phyloP scores from a whole-genome alignment of 768 basidiomycete genomes.

The Paxillus involutus region DNA sequence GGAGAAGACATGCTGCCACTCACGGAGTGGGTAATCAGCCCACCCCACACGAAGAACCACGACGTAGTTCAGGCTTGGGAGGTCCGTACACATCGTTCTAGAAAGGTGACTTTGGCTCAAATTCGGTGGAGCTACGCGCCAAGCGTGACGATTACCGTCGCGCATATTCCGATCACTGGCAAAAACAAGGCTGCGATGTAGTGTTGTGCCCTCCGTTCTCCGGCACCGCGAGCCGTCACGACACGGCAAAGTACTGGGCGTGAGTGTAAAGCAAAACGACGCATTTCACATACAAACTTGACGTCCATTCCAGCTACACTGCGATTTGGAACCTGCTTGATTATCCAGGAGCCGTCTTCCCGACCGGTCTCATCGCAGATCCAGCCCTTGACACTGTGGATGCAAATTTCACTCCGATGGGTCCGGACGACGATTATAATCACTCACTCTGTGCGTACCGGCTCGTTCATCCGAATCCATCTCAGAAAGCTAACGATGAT shows the following conservation, averaged over 20 bases:
- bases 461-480: not conserved
- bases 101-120: not conserved
- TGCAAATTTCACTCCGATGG: conserved; percentile 7
- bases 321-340: conserved; percentile 45
- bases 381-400: conserved; percentile 22
- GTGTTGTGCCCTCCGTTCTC: conserved; percentile 38
- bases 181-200: conserved; percentile 37
- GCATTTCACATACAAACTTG: not conserved
- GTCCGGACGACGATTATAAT: conserved; percentile 22
- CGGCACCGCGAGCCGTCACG: conserved; percentile 38
- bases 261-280: not conserved
- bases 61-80: conserved; percentile 28
- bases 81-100: conserved; percentile 12
- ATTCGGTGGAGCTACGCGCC: conserved; percentile 20
- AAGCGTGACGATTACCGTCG: conserved; percentile 35
- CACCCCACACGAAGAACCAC: conserved; percentile 24
- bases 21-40: conserved; percentile 36
- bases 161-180: conserved; percentile 38
- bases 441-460: conserved; percentile 16
- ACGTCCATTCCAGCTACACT: conserved; percentile 33
- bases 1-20: conserved; percentile 38
- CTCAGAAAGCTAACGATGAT: not conserved
- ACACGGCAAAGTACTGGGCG: conserved; percentile 37
- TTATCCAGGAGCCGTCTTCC: conserved; percentile 44
- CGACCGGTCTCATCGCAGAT: conserved; percentile 36